Evolutionary conservation across 2,329 filamentous ascomycete genomes (phyloP), one percentile per base, ranked within the genome.

Genomic region (Sporothrix inflata): DNA sequence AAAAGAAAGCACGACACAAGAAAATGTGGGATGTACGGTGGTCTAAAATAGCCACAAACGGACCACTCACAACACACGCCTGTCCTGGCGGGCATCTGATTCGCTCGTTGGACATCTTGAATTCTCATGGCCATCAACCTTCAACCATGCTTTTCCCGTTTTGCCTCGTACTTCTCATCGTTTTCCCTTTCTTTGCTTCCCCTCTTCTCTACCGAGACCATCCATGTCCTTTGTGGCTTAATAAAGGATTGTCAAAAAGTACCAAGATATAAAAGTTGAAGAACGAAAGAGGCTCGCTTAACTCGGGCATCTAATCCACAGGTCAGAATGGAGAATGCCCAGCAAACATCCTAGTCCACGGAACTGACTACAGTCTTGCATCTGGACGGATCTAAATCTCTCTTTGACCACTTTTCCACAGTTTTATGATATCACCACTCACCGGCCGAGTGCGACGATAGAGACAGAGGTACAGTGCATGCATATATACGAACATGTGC

Each of bases 1-100:
- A 63, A 63, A 42, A 63, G 11, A 63, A 42, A 42, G 34, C 57
- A 61, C 19, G 34, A 40, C n/a, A 11, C 42, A 6, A 24, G 34
- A 24, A 5, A 19, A 63, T 9, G 11, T 42, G 38, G 8, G 19
- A 42, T 40, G 5, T 27, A 21, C 19, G 30, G n/a, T 2, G 7
- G 21, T 19, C 12, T 16, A 27, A 65, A 65, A 65, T 65, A 40
- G 60, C 60, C 60, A 65, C 30, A 38, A 60, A n/a, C 11, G 34
- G 19, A 38, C 53, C 27, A 19, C 8, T 30, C 27, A 14, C 53
- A 30, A 34, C 27, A 60, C 55, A 60, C 38, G 60, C 60, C 12
- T 42, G 21, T 42, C 38, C n/a, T 45, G n/a, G 12, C 12, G 4
- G 9, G 60, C n/a, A 24, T 24, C 60, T 65, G 60, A 65, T 65